Evolutionary conservation across 768 basidiomycete genomes (phyloP).

Genomic region (Pisolithus marmoratus): DNA sequence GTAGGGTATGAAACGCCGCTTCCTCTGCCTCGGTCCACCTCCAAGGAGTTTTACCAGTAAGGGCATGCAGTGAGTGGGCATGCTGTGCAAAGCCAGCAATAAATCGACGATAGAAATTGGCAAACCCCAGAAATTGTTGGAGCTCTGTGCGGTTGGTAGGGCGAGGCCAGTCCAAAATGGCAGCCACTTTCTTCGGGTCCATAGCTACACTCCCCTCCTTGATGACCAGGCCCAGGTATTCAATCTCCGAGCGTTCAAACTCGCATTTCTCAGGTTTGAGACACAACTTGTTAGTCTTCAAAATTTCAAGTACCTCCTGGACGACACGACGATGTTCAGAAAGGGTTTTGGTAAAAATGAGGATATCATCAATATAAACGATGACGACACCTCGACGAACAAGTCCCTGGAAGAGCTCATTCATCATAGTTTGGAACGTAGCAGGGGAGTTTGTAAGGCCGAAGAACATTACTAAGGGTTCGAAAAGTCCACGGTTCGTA

Average conservation of each 20-base stretch:
- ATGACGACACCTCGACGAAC: conserved; percentile 15
- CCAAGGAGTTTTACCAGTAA: too few species aligned
- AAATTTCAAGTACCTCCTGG: neutral
- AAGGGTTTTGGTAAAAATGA: conserved; percentile 25
- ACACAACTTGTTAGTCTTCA: neutral
- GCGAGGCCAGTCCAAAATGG: too few species aligned
- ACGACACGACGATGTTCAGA: conserved; percentile 21
- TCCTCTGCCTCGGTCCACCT: too few species aligned
- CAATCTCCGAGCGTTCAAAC: neutral
- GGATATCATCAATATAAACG: conserved; percentile 39
- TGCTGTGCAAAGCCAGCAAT: neutral
- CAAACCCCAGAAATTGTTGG: neutral
- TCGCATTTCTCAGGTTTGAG: neutral
- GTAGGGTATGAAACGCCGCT: too few species aligned
- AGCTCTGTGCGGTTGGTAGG: too few species aligned
- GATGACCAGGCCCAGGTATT: neutral
- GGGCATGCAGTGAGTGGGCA: too few species aligned
- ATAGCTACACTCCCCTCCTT: neutral
- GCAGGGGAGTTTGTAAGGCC: too few species aligned
- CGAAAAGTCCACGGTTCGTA: conserved; percentile 12
- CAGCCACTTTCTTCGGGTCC: too few species aligned
- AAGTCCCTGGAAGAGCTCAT: too few species aligned
- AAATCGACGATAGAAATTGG: neutral
- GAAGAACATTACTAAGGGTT: too few species aligned
- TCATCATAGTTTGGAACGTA: too few species aligned